Conservation (phyloP, 768 basidiomycete species). For the Gyrodon lividus region DNA sequence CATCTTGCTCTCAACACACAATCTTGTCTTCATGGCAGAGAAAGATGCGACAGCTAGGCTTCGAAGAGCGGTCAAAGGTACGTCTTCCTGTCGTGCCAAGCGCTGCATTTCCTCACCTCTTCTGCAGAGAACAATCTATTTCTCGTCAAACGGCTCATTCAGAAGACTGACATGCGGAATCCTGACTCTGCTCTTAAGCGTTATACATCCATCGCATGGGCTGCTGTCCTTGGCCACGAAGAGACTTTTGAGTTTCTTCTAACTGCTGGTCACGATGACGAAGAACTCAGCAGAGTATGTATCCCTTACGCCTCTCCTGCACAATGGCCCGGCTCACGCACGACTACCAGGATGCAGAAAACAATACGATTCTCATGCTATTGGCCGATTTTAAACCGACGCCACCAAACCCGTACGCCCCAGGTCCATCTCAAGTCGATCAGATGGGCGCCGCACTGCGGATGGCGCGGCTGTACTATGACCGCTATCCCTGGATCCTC, state of each 20-base stretch:
- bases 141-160: slow-evolving; percentile 83
- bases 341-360: slow-evolving; percentile 73
- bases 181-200: slow-evolving; percentile 73
- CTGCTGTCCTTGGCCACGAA: slow-evolving; percentile 83
- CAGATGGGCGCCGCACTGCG: slow-evolving; percentile 71
- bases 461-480: slow-evolving; percentile 85
- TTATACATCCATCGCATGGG: slow-evolving; percentile 90
- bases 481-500: slow-evolving; percentile 81
- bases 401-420: slow-evolving; percentile 43
- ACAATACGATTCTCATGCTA: slow-evolving; percentile 90
- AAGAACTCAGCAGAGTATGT: slow-evolving; percentile 85
- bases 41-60: slow-evolving; percentile 75
- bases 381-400: slow-evolving; percentile 79
- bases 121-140: slow-evolving; percentile 89
- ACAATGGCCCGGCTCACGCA: slow-evolving; percentile 16
- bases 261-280: slow-evolving; percentile 86
- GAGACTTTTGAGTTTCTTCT: slow-evolving; percentile 93
- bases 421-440: slow-evolving; percentile 53
- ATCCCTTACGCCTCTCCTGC: slow-evolving; percentile 4
- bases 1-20: slow-evolving; percentile 21
- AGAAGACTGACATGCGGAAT: slow-evolving; percentile 88
- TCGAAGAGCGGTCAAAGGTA: slow-evolving; percentile 79
- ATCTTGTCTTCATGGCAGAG: slow-evolving; percentile 63
- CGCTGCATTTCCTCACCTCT: slow-evolving; percentile 15
- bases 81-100: slow-evolving; percentile 6